phyloP scores from a whole-genome alignment of 495 filamentous ascomycete genomes.

The Aspergillus hancockii region DNA sequence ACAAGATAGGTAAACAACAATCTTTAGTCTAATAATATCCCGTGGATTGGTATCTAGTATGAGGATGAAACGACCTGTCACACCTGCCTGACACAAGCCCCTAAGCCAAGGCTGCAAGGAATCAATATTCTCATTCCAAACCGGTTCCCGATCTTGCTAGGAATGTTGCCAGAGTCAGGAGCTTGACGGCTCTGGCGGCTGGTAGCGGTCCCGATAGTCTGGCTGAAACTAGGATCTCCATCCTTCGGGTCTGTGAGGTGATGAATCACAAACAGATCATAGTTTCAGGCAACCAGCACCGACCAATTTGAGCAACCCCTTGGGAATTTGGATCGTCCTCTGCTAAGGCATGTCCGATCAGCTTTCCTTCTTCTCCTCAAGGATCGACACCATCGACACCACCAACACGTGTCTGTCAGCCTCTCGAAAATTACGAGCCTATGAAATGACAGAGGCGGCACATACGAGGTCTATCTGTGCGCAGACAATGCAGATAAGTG shows the following conservation, averaged over 20 bases:
- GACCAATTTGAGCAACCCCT: neutral
- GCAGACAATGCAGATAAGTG: neutral
- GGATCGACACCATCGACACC: neutral
- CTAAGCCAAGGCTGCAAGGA: conserved; percentile 22
- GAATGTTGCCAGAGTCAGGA: conserved; percentile 12
- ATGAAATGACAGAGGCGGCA: neutral
- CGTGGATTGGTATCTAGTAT: conserved; percentile 11
- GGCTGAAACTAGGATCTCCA: conserved; percentile 6
- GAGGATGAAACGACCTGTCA: conserved; percentile 28
- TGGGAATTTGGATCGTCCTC: neutral
- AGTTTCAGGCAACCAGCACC: conserved; percentile 7
- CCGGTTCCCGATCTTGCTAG: conserved; percentile 7
- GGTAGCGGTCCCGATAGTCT: conserved; percentile 4
- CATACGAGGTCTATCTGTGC: conserved; percentile 3
- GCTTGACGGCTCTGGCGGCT: conserved; percentile 2
- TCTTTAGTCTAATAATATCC: conserved; percentile 6
- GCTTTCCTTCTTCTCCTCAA: neutral
- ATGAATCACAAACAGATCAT: conserved; percentile 6
- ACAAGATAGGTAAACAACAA: conserved; percentile 1
- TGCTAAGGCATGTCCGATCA: neutral
- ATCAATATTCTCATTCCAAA: neutral
- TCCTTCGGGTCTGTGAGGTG: conserved; percentile 6
- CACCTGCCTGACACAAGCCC: conserved; percentile 18
- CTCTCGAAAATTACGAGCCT: neutral
- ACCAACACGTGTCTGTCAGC: conserved; percentile 3